Conservation (phyloP, 805 yeast species). For the Lipomyces mesembrius region DNA sequence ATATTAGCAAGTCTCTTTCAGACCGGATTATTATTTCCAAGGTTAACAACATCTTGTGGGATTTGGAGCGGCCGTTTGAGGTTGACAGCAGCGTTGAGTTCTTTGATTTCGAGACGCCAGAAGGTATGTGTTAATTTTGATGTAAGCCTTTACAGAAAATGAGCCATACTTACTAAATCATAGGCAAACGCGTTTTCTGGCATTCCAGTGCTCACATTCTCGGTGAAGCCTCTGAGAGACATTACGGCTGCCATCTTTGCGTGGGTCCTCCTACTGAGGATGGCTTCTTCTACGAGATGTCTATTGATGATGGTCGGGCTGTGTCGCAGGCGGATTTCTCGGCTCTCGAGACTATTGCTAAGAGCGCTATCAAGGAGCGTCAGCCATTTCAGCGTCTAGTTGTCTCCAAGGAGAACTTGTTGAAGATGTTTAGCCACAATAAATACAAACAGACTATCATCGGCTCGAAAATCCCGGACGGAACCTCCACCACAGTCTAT, state of each 20-base stretch:
- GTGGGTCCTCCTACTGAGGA: slow-evolving; percentile 97
- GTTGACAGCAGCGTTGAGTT: slow-evolving; percentile 69
- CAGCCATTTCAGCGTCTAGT: slow-evolving; percentile 94
- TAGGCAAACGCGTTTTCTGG: slow-evolving; percentile 84
- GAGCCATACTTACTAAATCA: not conserved
- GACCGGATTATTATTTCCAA: slow-evolving; percentile 91
- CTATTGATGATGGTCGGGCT: slow-evolving; percentile 70
- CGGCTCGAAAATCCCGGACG: slow-evolving; percentile 88
- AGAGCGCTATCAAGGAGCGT: slow-evolving; percentile 89
- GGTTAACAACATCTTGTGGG: slow-evolving; percentile 92
- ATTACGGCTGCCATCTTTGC: slow-evolving; percentile 89
- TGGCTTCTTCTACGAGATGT: slow-evolving; percentile 96
- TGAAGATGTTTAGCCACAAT: slow-evolving; percentile 93
- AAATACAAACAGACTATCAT: slow-evolving; percentile 92
- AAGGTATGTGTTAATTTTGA: slow-evolving; percentile 55
- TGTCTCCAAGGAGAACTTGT: slow-evolving; percentile 86
- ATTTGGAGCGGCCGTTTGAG: slow-evolving; percentile 91
- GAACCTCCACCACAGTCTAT: slow-evolving; percentile 93
- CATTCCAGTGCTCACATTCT: slow-evolving; percentile 97
- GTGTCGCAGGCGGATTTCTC: slow-evolving; percentile 84
- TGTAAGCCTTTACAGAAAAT: not conserved
- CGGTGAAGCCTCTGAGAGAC: slow-evolving; percentile 98
- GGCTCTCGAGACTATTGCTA: slow-evolving; percentile 81
- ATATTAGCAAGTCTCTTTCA: slow-evolving; percentile 81
- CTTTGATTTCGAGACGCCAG: slow-evolving; percentile 89